Percentiles rank a stretch among this genome's conserved stretches.
phyloP scores from a whole-genome alignment of 1,284 basidiomycete genomes.

The Heterobasidion irregulare region DNA sequence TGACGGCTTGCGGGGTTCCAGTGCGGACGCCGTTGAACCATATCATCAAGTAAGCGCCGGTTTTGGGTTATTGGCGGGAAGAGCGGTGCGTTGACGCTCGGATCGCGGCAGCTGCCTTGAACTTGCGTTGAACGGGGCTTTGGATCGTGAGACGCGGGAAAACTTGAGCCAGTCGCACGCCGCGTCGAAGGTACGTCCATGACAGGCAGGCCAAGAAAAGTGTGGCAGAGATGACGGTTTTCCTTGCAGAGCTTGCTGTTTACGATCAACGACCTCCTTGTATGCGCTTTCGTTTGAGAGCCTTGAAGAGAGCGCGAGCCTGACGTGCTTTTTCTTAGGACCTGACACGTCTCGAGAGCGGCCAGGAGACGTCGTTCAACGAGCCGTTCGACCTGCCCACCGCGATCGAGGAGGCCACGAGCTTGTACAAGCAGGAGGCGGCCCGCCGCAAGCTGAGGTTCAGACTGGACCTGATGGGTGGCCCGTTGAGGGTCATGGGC shows the following conservation, averaged over 20 bases:
- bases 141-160: conserved; percentile 74
- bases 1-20: conserved; percentile 15
- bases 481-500: conserved; percentile 58
- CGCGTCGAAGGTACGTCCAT: conserved; percentile 59
- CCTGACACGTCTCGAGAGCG: conserved; percentile 76
- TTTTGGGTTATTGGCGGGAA: neutral
- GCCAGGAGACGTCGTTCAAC: conserved; percentile 73
- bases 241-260: conserved; percentile 54
- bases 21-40: conserved; percentile 72
- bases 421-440: conserved; percentile 64
- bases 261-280: conserved; percentile 82
- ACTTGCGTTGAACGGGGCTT: conserved; percentile 73
- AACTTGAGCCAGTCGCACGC: conserved; percentile 76
- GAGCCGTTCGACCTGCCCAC: conserved; percentile 73
- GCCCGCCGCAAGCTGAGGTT: conserved; percentile 61
- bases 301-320: neutral
- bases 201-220: neutral
- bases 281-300: conserved; percentile 18
- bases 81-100: neutral
- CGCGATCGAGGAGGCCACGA: conserved; percentile 65
- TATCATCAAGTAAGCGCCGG: conserved; percentile 52
- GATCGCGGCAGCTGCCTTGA: conserved; percentile 61
- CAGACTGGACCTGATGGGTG: conserved; percentile 42
- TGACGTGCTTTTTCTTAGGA: conserved; percentile 36
- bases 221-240: conserved; percentile 1